Evolutionary conservation across 768 basidiomycete species (phyloP), one percentile per base, ranked within the genome.

Genomic region (Rhizopogon salebrosus): DNA sequence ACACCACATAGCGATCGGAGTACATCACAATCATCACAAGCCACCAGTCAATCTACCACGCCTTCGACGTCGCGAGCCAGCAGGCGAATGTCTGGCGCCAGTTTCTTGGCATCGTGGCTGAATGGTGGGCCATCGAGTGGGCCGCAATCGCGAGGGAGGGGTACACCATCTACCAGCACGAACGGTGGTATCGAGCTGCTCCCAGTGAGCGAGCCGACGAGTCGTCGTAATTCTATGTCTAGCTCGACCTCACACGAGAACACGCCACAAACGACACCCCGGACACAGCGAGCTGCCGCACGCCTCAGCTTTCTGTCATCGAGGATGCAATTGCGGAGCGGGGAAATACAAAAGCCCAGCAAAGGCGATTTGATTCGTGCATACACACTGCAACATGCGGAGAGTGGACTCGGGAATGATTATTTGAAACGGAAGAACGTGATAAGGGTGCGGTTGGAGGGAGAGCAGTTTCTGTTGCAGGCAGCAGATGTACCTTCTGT

Each of bases 381-480:
- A 49, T 98, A 97, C 64, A 84, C 89, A 20, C 73, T 98, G 68
- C 92, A 95, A 67, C 70, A 88, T 59, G 92, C 93, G 6, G 95
- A 98, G 75, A 92, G 91, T 55, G 97, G 97, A 20, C 68, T 99
- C 35, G 97, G 92, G 29, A 93, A 90, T 54, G 97, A 99, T 68
- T 99, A 99, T 70, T 35, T 83, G 57, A 98, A 98, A 78, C 76
- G 94, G 57, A 87, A 83, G 74, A 90, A 98, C 66, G 95, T 98
- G 41, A 93, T 98, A 31, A 79, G 97, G 20, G 82, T 98, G 26
- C 72, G 95, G 53, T 73, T 93, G 57, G 93, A 97, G 66, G 97
- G 95, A 11, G 92, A 98, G 73, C 97, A 99, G 72, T 99, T 99
- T 70, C 73, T 99, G 60, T 62, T 99, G 60, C 95, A 99, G 70